These are phyloP conservation scores for Cerioporus squamosus DNA, from an alignment of 1,284 basidiomycete species.

Conservation along the genomic window DNA sequence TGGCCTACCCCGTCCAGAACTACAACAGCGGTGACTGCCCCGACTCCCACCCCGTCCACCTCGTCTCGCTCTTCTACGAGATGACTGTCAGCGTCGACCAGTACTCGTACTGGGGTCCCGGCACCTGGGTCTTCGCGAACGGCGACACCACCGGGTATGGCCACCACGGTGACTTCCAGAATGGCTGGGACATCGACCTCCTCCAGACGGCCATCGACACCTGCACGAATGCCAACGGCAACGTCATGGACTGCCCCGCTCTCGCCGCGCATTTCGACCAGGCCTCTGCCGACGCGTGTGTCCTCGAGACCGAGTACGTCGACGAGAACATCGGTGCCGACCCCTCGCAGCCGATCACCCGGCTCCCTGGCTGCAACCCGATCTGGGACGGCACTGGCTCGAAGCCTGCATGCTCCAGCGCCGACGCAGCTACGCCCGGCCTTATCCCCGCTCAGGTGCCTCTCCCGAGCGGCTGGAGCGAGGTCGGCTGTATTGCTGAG, in stretches of 20 bases:
- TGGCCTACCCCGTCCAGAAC: constrained; percentile 49
- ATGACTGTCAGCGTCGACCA: constrained; percentile 28
- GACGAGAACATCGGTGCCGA: constrained; percentile 31
- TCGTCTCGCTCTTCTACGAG: constrained; percentile 39
- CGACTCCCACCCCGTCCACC: constrained; percentile 32
- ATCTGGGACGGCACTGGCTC: constrained; percentile 26
- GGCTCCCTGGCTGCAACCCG: constrained; percentile 37
- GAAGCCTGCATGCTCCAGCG: constrained; percentile 19
- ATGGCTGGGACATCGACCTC: constrained; percentile 37
- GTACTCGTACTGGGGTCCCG: constrained; percentile 29
- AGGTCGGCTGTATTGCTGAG: constrained; percentile 34
- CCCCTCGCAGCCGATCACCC: constrained; percentile 17
- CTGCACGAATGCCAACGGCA: constrained; percentile 29
- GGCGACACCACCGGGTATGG: constrained; percentile 37
- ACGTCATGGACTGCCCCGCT: constrained; percentile 28
- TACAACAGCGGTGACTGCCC: constrained; percentile 38
- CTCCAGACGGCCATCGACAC: constrained; percentile 34
- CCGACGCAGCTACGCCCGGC: constrained; percentile 11
- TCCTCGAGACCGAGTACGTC: constrained; percentile 27
- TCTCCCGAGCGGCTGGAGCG: constrained; percentile 30
- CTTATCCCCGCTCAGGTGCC: constrained; percentile 21
- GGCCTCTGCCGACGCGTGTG: constrained; percentile 27
- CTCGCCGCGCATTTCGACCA: constrained; percentile 29
- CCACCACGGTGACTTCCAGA: constrained; percentile 40
- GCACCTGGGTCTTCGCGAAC: constrained; percentile 36